Evolutionary conservation across 2,329 filamentous ascomycete genomes (phyloP).

Genomic region (Setomelanomma holmii): DNA sequence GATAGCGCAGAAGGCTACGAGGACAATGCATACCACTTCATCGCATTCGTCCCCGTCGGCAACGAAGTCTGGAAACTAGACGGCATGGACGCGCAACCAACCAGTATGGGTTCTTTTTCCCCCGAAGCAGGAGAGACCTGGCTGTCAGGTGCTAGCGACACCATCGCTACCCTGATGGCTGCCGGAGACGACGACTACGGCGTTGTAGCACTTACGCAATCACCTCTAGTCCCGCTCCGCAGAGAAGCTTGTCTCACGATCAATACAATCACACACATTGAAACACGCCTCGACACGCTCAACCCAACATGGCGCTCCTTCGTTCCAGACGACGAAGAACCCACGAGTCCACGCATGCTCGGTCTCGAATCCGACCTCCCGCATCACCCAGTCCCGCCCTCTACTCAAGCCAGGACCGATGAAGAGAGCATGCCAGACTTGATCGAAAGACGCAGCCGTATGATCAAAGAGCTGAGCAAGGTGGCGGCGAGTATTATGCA

Average conservation of each 20-base stretch:
- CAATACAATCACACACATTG: conserved; percentile 51
- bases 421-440: conserved; percentile 27
- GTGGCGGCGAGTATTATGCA: conserved; percentile 52
- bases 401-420: conserved; percentile 23
- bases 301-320: conserved; percentile 55
- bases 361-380: conserved; percentile 22
- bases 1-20: conserved; percentile 56
- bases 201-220: conserved; percentile 75
- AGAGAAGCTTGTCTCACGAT: conserved; percentile 55
- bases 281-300: conserved; percentile 48
- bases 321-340: conserved; percentile 34
- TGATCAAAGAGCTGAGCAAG: conserved; percentile 33
- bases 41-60: conserved; percentile 82
- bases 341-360: conserved; percentile 22
- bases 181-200: conserved; percentile 76
- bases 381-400: conserved; percentile 14
- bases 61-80: conserved; percentile 87
- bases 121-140: conserved; percentile 60
- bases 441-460: conserved; percentile 20
- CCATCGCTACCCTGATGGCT: conserved; percentile 72
- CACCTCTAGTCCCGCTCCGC: conserved; percentile 62
- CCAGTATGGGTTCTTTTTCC: conserved; percentile 60
- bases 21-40: conserved; percentile 82
- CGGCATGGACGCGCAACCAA: conserved; percentile 76
- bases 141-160: conserved; percentile 68